A percentile compares a stretch with the other conserved stretches of the same genome.
Conservation (phyloP, 2,329 filamentous ascomycete species). For the Calonectria pteridis region DNA sequence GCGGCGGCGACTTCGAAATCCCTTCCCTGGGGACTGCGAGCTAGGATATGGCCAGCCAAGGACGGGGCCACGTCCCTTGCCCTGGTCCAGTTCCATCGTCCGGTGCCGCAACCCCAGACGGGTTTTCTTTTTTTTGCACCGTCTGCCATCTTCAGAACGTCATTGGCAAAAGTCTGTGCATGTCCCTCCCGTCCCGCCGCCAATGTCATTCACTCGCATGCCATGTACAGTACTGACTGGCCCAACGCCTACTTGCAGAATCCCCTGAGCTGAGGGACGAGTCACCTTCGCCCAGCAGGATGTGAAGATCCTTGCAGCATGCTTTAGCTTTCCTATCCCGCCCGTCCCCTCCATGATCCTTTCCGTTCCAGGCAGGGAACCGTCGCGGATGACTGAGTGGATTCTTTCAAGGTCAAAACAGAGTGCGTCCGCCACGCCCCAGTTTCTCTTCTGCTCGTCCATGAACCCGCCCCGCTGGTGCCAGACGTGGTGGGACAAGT, state of each 20-base stretch:
- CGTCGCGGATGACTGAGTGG: slow-evolving; percentile 5
- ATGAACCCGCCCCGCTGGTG: slow-evolving; percentile 28
- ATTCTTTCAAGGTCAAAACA: slow-evolving; percentile 7
- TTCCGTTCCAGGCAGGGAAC: slow-evolving; percentile 19
- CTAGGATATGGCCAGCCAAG: slow-evolving; percentile 1
- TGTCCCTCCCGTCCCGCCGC: slow-evolving; percentile 3
- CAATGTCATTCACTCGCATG: slow-evolving; percentile 1
- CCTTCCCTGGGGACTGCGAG: slow-evolving; percentile 8
- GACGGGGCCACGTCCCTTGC: neutral
- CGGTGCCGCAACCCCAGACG: slow-evolving; percentile 16
- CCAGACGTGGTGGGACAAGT: slow-evolving; percentile 33
- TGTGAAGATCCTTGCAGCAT: slow-evolving; percentile 16
- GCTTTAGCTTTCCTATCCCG: slow-evolving; percentile 19
- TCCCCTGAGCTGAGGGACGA: slow-evolving; percentile 15
- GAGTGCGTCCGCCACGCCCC: slow-evolving; percentile 8
- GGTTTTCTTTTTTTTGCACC: slow-evolving; percentile 19
- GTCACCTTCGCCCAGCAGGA: slow-evolving; percentile 19
- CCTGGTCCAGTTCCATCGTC: neutral
- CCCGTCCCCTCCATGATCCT: slow-evolving; percentile 14
- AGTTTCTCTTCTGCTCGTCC: slow-evolving; percentile 9
- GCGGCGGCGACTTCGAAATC: slow-evolving; percentile 4
- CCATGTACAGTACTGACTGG: neutral
- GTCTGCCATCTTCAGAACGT: neutral
- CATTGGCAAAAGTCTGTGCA: slow-evolving; percentile 6
- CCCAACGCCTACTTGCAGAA: neutral